Percentiles rank a stretch among this genome's conserved stretches.
Conservation (phyloP, 1,284 basidiomycete genomes). For the Apiotrichum gracile region DNA sequence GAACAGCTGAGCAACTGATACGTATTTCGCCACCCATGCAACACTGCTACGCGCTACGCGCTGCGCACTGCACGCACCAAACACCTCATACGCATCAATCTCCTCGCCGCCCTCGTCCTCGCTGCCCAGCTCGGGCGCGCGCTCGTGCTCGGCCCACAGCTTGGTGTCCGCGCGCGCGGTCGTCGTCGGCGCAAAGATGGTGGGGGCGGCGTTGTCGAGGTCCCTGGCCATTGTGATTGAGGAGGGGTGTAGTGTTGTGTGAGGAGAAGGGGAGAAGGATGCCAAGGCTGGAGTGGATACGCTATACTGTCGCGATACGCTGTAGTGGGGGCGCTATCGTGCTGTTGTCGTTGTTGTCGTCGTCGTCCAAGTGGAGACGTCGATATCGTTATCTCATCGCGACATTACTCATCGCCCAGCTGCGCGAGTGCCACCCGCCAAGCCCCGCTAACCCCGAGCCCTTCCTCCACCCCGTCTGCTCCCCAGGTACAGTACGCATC, state of each 20-base stretch:
- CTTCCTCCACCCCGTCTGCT: background rate
- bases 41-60: background rate
- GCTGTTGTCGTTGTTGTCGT: background rate
- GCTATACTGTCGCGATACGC: too few species aligned
- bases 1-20: too few species aligned
- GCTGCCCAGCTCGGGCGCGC: background rate
- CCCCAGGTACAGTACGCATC: too few species aligned
- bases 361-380: background rate
- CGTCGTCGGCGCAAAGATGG: conserved; percentile 33
- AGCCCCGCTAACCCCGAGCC: background rate
- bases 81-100: conserved; percentile 56
- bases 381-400: background rate
- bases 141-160: conserved; percentile 10
- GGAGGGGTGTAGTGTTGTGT: background rate
- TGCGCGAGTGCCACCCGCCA: background rate
- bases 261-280: background rate
- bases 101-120: conserved; percentile 50
- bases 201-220: conserved; percentile 43
- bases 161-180: conserved; percentile 11
- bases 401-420: background rate
- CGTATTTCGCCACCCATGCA: background rate
- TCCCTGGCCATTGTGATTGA: conserved; percentile 28
- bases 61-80: conserved; percentile 44
- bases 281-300: too few species aligned
- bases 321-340: background rate